Evolutionary conservation across 1,139 yeast genomes (phyloP).

Genomic region (Suhomyces kunorum): DNA sequence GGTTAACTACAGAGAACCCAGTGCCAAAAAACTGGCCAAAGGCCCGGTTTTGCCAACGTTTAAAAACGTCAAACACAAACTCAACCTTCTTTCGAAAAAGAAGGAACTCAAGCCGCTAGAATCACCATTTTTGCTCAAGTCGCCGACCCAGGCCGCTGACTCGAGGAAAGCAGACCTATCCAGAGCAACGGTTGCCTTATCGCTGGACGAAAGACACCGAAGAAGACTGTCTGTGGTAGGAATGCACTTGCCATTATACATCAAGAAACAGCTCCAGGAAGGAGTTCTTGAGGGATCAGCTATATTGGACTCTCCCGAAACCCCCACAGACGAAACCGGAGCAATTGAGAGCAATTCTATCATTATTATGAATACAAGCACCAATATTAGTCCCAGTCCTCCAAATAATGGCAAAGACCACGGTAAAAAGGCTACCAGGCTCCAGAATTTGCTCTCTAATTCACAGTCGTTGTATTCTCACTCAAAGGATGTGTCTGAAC

Average conservation of each 20-base stretch:
- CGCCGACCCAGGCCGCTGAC: background rate
- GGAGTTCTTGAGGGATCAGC: constrained; percentile 8
- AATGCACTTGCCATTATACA: constrained; percentile 42
- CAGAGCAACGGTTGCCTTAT: background rate
- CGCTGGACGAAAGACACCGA: constrained; percentile 5
- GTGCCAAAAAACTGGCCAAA: background rate
- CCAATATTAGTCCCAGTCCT: background rate
- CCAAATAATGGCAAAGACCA: background rate
- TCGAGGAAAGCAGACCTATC: background rate
- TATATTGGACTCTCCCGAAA: constrained; percentile 6
- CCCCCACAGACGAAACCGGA: background rate
- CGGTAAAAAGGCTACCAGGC: constrained; percentile 21
- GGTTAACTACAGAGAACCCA: constrained; percentile 10
- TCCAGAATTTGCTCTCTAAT: constrained; percentile 39
- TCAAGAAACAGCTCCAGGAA: constrained; percentile 32
- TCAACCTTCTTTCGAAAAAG: constrained; percentile 3
- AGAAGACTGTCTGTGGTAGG: constrained; percentile 42
- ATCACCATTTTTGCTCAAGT: background rate
- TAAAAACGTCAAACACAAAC: constrained; percentile 12
- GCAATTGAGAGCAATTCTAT: background rate
- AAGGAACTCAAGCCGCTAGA: constrained; percentile 2
- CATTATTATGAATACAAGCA: background rate
- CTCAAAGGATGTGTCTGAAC: constrained; percentile 19
- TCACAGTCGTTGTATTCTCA: constrained; percentile 42
- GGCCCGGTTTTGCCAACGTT: constrained; percentile 19